phyloP scores from a whole-genome alignment of 805 yeast genomes.

The Millerago galiae region DNA sequence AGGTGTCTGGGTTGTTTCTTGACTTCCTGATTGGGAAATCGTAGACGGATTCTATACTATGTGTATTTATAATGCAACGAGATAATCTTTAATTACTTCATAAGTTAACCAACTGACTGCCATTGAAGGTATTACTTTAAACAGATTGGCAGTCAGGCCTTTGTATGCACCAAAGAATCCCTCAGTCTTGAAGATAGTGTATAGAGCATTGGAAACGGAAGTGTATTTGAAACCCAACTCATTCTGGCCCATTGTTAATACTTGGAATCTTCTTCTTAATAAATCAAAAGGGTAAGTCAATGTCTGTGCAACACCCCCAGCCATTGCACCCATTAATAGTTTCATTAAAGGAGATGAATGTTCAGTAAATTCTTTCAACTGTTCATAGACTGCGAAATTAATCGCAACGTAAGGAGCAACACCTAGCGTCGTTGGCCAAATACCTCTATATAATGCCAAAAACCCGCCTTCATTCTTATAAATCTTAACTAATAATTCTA shows the following conservation, averaged over 20 bases:
- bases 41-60: background rate
- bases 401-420: slow-evolving; percentile 96
- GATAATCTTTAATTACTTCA: slow-evolving; percentile 57
- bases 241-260: slow-evolving; percentile 67
- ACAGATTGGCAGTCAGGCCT: slow-evolving; percentile 72
- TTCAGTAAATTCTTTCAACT: slow-evolving; percentile 53
- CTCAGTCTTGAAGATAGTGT: slow-evolving; percentile 62
- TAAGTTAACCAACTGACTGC: slow-evolving; percentile 90
- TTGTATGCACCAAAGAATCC: slow-evolving; percentile 69
- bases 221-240: slow-evolving; percentile 78
- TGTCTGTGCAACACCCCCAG: slow-evolving; percentile 89
- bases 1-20: slow-evolving; percentile 4
- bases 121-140: slow-evolving; percentile 91
- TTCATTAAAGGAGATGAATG: slow-evolving; percentile 43
- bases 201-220: slow-evolving; percentile 70
- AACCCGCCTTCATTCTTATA: slow-evolving; percentile 79
- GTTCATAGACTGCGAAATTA: slow-evolving; percentile 86
- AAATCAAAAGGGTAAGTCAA: slow-evolving; percentile 88
- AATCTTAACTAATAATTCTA: slow-evolving; percentile 48
- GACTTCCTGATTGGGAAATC: slow-evolving; percentile 6
- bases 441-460: slow-evolving; percentile 72
- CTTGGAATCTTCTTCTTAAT: slow-evolving; percentile 85
- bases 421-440: slow-evolving; percentile 86
- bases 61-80: slow-evolving; percentile 12
- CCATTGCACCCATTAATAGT: slow-evolving; percentile 71